Evolutionary conservation across 495 filamentous ascomycete genomes (phyloP), one percentile per base, ranked within the genome.

Genomic region (Hypomontagnella submonticulosa): DNA sequence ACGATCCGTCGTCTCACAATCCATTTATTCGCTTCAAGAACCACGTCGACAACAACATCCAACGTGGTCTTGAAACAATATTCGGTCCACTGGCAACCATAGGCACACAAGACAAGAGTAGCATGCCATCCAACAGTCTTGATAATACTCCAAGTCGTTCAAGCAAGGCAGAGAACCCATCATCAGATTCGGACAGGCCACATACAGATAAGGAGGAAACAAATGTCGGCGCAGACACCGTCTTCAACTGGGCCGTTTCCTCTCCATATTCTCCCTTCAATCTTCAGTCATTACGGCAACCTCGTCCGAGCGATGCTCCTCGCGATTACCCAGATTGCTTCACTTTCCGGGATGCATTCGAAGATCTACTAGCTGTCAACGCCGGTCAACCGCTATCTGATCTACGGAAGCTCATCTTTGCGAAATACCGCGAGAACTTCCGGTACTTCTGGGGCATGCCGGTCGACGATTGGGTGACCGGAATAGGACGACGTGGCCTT

Each of bases 21-120:
- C 74, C 73, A 16, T 83, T 82, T 61, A 73, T 80, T 55, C 76
- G 73, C 13, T 81, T 81, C 70, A 74, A 74, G 56, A 74, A 81
- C 33, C 76, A 77, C 67, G 68, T 80, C 57, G 75, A 81, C 63
- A 33, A 57, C 23, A 73, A 74, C 8, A 73, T 83, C 54, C 51
- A 67, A 23, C 71, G 74, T 30, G 68, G 77, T 3, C 61, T 80
- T 12, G 72, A 77, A 38, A 71, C 71, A 19, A 40, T 82, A 10
- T 41, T 75, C 7, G 67, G 73, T 13, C 53, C 58, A 36, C 11
- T 40, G 9, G 13, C 27, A 20, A 10, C 38, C 7, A 48, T 44
- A 37, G 51, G 4, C 16, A 38, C 49, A 16, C 27, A 57, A 13
- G 11, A 47, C 6, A 44, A 33, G 0, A 50, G 55, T 2, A 52